Conservation (phyloP, 495 filamentous ascomycete genomes). For the Clavariopsis aquatica region DNA sequence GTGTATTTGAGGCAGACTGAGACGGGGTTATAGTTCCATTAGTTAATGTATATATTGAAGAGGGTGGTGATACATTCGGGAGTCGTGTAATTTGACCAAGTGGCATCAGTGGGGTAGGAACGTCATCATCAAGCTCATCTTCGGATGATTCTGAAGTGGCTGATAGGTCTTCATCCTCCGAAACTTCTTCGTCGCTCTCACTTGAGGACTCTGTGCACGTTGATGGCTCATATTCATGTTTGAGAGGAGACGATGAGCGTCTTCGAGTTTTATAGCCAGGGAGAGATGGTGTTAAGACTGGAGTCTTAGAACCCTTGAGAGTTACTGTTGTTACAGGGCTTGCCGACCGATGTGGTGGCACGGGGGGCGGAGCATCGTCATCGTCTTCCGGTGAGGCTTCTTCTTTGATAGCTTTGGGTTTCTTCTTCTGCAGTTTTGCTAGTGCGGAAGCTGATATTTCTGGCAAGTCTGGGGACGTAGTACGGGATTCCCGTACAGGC, state of each 20-base stretch:
- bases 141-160: constrained; percentile 54
- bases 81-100: constrained; percentile 15
- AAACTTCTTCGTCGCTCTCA: constrained; percentile 45
- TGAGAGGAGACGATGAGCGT: constrained; percentile 87
- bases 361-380: constrained; percentile 41
- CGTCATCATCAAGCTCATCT: constrained; percentile 53
- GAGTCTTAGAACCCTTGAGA: constrained; percentile 51
- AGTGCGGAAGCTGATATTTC: constrained; percentile 42
- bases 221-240: constrained; percentile 96
- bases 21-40: constrained; percentile 67
- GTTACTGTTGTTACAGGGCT: constrained; percentile 52
- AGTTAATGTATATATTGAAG: constrained; percentile 50
- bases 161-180: constrained; percentile 37
- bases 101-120: constrained; percentile 46
- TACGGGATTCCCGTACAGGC: constrained; percentile 35
- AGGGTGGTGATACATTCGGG: constrained; percentile 44
- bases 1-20: constrained; percentile 72
- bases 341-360: constrained; percentile 52
- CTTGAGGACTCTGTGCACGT: constrained; percentile 63
- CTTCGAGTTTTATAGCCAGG: constrained; percentile 50
- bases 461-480: background rate
- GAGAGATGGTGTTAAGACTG: constrained; percentile 46
- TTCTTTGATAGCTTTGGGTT: constrained; percentile 16
- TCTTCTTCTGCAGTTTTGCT: constrained; percentile 43
- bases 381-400: background rate